Conservation (phyloP, 495 filamentous ascomycete species). For the Daldinia loculata region DNA sequence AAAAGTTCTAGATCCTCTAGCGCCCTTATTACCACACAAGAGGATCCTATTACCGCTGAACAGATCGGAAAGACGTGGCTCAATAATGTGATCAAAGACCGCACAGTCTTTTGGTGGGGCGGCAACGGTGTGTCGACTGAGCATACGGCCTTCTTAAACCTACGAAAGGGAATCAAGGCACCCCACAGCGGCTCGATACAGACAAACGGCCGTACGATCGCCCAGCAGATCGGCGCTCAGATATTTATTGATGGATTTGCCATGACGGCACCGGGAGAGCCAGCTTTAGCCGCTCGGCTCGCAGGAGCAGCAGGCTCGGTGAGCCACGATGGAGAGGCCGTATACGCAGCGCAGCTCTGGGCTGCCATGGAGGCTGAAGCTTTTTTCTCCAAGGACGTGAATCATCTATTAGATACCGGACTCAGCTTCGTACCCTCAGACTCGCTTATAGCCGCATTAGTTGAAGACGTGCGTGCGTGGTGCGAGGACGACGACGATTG, state of each 20-base stretch:
- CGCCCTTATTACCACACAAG: neutral
- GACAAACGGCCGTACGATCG: constrained; percentile 42
- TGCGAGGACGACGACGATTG: constrained; percentile 37
- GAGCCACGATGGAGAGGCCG: constrained; percentile 46
- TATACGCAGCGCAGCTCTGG: constrained; percentile 45
- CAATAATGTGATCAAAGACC: constrained; percentile 42
- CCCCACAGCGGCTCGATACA: constrained; percentile 40
- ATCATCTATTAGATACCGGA: constrained; percentile 43
- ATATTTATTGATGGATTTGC: constrained; percentile 49
- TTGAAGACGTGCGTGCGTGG: constrained; percentile 41
- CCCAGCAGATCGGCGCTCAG: constrained; percentile 48
- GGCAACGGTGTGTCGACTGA: constrained; percentile 48
- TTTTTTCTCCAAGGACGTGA: constrained; percentile 37
- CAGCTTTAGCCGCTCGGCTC: constrained; percentile 34
- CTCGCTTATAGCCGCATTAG: constrained; percentile 33
- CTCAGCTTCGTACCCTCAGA: constrained; percentile 30
- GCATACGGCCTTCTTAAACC: constrained; percentile 47
- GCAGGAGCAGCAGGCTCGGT: constrained; percentile 43
- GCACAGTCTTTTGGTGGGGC: constrained; percentile 48
- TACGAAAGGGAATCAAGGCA: constrained; percentile 41
- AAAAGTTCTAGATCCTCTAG: neutral
- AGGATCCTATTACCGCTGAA: constrained; percentile 20
- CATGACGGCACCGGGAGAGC: constrained; percentile 40
- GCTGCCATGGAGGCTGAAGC: constrained; percentile 49
- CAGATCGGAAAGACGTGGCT: constrained; percentile 48